phyloP scores from a whole-genome alignment of 306 rosid genomes.

The Inga oerstediana region DNA sequence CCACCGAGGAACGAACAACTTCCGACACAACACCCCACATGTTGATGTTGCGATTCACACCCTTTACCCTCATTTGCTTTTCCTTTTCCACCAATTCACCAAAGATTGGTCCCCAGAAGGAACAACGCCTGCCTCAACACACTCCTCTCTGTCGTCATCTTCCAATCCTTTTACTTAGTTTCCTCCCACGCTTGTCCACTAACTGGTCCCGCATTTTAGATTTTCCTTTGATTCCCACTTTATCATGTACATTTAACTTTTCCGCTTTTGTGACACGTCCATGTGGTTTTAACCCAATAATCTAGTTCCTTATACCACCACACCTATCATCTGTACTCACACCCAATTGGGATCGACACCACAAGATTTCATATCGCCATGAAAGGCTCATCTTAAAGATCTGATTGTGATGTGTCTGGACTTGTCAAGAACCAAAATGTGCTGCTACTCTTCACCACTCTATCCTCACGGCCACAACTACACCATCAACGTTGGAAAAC shows the following conservation, averaged over 20 bases:
- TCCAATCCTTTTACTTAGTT: slow-evolving; percentile 27
- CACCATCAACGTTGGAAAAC: slow-evolving; percentile 29
- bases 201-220: slow-evolving; percentile 9
- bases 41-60: slow-evolving; percentile 25
- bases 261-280: slow-evolving; percentile 44
- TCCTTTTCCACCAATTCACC: slow-evolving; percentile 31
- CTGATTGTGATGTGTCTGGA: slow-evolving; percentile 18
- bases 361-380: background rate
- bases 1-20: background rate
- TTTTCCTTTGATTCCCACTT: slow-evolving; percentile 32
- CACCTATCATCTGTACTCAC: slow-evolving; percentile 29
- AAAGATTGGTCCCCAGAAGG: slow-evolving; percentile 24
- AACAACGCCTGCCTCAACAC: background rate
- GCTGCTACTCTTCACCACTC: slow-evolving; percentile 19
- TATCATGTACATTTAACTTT: slow-evolving; percentile 21
- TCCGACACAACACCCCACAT: slow-evolving; percentile 9
- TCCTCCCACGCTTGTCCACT: slow-evolving; percentile 40
- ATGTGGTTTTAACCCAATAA: slow-evolving; percentile 39
- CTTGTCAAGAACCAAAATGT: slow-evolving; percentile 8
- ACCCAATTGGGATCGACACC: slow-evolving; percentile 26
- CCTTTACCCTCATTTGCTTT: background rate
- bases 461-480: slow-evolving; percentile 23
- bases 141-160: slow-evolving; percentile 32
- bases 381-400: slow-evolving; percentile 23
- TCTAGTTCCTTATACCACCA: slow-evolving; percentile 42